These are phyloP conservation scores for Breviolum minutum DNA, from an alignment of 73 alveolate species.

Conservation along the genomic window DNA sequence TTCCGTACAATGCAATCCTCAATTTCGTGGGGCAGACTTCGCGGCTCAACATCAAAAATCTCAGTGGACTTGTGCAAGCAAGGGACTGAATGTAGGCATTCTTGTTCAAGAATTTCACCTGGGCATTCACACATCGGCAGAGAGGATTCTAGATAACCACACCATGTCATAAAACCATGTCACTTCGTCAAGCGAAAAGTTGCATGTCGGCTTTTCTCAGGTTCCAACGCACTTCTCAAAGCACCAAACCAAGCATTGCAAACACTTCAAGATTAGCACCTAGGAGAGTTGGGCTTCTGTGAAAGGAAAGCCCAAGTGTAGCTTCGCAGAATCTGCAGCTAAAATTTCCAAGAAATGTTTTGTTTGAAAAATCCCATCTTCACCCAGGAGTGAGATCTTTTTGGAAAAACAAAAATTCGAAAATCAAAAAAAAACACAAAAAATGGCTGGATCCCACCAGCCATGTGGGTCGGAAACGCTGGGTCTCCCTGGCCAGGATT, in stretches of 20 bases:
- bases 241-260: constrained; percentile 81
- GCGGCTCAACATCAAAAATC: background rate
- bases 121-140: background rate
- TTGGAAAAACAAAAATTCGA: too few relatives aligned
- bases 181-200: background rate
- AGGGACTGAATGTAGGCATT: constrained; percentile 98
- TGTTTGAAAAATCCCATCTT: too few relatives aligned
- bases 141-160: too few relatives aligned
- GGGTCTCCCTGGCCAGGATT: background rate
- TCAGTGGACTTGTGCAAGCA: background rate
- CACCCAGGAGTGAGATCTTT: too few relatives aligned
- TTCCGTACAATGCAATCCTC: constrained; percentile 72
- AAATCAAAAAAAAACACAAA: too few relatives aligned
- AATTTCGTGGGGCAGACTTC: background rate
- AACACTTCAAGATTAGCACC: constrained; percentile 39
- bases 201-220: background rate
- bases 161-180: too few relatives aligned
- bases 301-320: background rate
- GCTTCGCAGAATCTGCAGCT: background rate
- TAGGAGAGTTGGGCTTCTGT: background rate
- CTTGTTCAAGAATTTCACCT: constrained; percentile 98
- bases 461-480: too few relatives aligned
- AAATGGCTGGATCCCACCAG: too few relatives aligned
- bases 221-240: constrained; percentile 60
- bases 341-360: too few relatives aligned